phyloP scores from a whole-genome alignment of 345 rosid species.

The Syzygium aromaticum region DNA sequence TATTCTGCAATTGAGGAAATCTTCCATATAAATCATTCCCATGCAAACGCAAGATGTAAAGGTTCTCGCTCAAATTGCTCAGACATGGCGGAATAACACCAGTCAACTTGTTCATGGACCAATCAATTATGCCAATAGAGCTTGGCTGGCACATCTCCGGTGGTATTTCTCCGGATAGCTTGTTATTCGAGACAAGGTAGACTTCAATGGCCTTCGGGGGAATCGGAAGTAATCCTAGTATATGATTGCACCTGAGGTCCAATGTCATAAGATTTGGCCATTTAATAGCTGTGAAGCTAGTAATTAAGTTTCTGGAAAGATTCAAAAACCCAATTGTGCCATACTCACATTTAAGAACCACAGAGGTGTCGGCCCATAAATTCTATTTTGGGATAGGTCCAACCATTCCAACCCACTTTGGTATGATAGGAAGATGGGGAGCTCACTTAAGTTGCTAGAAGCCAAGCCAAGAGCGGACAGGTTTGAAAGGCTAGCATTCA shows the following conservation, averaged over 20 bases:
- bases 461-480: background rate
- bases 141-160: background rate
- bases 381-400: slow-evolving; percentile 6
- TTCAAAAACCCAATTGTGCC: background rate
- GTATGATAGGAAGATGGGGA: slow-evolving; percentile 10
- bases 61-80: background rate
- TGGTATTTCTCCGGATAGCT: background rate
- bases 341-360: background rate
- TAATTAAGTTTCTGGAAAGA: no score
- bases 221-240: slow-evolving; percentile 3
- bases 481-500: background rate
- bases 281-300: no score
- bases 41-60: background rate
- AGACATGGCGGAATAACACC: background rate
- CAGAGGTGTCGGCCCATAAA: slow-evolving; percentile 7
- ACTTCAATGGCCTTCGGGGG: background rate
- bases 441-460: slow-evolving; percentile 12
- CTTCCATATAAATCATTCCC: background rate
- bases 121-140: background rate
- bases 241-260: background rate
- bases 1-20: background rate
- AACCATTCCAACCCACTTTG: background rate
- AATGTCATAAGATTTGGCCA: background rate
- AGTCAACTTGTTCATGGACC: background rate
- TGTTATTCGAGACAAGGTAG: background rate